Evolutionary conservation across 805 yeast species (phyloP).

Genomic region (Jamesozyma spencerorum): DNA sequence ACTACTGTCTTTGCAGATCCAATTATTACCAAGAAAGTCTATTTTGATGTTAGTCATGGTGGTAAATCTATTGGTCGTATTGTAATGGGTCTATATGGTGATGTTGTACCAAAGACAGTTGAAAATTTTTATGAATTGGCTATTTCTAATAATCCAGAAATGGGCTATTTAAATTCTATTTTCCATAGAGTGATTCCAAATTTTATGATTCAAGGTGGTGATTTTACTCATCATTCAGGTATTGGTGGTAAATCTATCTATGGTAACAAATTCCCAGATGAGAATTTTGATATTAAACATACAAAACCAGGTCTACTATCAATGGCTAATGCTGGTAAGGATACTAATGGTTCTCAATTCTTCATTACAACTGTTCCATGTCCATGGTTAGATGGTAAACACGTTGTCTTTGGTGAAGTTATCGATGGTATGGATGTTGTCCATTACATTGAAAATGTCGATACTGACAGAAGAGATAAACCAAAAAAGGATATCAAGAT

Average conservation of each 20-base stretch:
- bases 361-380: slow-evolving; percentile 80
- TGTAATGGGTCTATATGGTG: slow-evolving; percentile 80
- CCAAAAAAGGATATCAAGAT: slow-evolving; percentile 63
- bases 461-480: slow-evolving; percentile 60
- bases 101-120: slow-evolving; percentile 77
- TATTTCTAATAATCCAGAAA: slow-evolving; percentile 60
- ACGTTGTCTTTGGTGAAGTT: slow-evolving; percentile 96
- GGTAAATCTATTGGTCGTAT: slow-evolving; percentile 70
- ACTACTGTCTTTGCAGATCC: slow-evolving; percentile 17
- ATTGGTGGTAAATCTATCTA: slow-evolving; percentile 69
- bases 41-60: slow-evolving; percentile 77
- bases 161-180: slow-evolving; percentile 51
- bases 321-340: slow-evolving; percentile 72
- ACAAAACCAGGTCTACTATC: slow-evolving; percentile 60
- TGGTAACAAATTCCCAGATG: slow-evolving; percentile 59
- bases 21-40: slow-evolving; percentile 65
- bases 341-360: slow-evolving; percentile 89
- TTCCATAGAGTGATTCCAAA: slow-evolving; percentile 67
- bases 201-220: slow-evolving; percentile 79
- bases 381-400: slow-evolving; percentile 86
- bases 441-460: slow-evolving; percentile 58
- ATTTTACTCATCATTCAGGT: slow-evolving; percentile 60
- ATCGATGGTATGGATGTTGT: slow-evolving; percentile 81
- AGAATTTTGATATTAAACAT: slow-evolving; percentile 59
- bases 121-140: slow-evolving; percentile 80